These are phyloP conservation scores for Populus hybrid DNA, from an alignment of 441 rosid genomes.

Conservation along the genomic window DNA sequence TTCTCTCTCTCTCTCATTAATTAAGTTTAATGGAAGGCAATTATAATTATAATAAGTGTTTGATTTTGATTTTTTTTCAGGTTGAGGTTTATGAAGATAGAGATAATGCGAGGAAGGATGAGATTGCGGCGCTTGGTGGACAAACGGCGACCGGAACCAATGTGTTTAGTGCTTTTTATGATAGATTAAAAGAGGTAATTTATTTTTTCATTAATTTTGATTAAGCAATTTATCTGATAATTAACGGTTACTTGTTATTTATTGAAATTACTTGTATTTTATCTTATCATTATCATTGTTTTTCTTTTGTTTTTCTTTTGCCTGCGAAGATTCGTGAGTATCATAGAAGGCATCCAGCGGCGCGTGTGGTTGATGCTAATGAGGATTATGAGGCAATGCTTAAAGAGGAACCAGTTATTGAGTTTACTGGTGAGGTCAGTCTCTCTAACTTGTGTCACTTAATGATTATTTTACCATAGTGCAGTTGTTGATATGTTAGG, in stretches of 20 bases:
- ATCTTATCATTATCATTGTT: background rate
- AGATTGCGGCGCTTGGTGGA: slow-evolving; percentile 95
- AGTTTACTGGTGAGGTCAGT: slow-evolving; percentile 90
- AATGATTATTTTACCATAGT: background rate
- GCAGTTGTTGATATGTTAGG: background rate
- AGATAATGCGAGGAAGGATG: slow-evolving; percentile 88
- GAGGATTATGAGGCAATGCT: slow-evolving; percentile 72
- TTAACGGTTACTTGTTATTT: background rate
- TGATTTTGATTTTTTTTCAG: slow-evolving; percentile 30
- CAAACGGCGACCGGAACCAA: slow-evolving; percentile 72
- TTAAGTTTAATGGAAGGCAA: background rate
- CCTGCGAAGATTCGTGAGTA: slow-evolving; percentile 81
- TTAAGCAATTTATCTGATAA: background rate
- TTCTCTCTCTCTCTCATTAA: background rate
- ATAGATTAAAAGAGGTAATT: slow-evolving; percentile 84
- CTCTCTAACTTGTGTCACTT: background rate
- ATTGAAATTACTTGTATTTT: background rate
- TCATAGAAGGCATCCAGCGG: slow-evolving; percentile 85
- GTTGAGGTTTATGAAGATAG: slow-evolving; percentile 84
- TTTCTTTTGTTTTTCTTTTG: background rate
- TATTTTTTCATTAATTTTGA: background rate
- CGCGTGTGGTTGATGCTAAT: slow-evolving; percentile 65
- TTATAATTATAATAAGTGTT: background rate
- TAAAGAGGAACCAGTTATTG: slow-evolving; percentile 79
- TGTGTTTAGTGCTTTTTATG: slow-evolving; percentile 84